A percentile compares a stretch with the other conserved stretches of the same genome.
These are phyloP conservation scores for Neocucurbitaria cava DNA, from an alignment of 2,329 filamentous ascomycete species.

Conservation along the genomic window DNA sequence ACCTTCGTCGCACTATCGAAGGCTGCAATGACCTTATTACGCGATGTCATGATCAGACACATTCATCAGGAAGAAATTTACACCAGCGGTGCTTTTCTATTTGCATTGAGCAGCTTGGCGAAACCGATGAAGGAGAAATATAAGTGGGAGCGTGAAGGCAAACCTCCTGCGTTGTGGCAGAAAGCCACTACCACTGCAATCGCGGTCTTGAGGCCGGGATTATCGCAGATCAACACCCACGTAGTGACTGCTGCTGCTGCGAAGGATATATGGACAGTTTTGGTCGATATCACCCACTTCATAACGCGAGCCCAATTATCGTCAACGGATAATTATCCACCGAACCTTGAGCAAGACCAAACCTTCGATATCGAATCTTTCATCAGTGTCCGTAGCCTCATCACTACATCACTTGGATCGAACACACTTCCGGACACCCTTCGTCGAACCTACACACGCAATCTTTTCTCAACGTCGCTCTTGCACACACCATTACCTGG, in stretches of 20 bases:
- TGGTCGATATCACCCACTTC: conserved; percentile 45
- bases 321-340: conserved; percentile 43
- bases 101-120: conserved; percentile 70
- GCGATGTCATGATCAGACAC: conserved; percentile 66
- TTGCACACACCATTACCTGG: conserved; percentile 73
- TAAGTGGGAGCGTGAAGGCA: conserved; percentile 73
- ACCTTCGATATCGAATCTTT: conserved; percentile 82
- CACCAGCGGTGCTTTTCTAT: conserved; percentile 68
- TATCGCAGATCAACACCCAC: conserved; percentile 56
- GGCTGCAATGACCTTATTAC: conserved; percentile 74
- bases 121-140: conserved; percentile 82
- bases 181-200: conserved; percentile 76
- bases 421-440: conserved; percentile 69
- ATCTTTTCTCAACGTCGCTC: conserved; percentile 81
- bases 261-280: conserved; percentile 69
- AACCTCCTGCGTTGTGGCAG: conserved; percentile 76
- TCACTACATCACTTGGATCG: conserved; percentile 76
- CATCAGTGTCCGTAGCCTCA: conserved; percentile 69
- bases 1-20: conserved; percentile 93
- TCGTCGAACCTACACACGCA: conserved; percentile 73
- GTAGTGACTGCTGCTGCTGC: conserved; percentile 46
- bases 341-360: conserved; percentile 66
- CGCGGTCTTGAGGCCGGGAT: conserved; percentile 69
- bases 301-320: conserved; percentile 50
- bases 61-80: conserved; percentile 72